Base-by-base conservation (phyloP, 768 basidiomycete species). In the Boletus rufocinnamomeus region DNA sequence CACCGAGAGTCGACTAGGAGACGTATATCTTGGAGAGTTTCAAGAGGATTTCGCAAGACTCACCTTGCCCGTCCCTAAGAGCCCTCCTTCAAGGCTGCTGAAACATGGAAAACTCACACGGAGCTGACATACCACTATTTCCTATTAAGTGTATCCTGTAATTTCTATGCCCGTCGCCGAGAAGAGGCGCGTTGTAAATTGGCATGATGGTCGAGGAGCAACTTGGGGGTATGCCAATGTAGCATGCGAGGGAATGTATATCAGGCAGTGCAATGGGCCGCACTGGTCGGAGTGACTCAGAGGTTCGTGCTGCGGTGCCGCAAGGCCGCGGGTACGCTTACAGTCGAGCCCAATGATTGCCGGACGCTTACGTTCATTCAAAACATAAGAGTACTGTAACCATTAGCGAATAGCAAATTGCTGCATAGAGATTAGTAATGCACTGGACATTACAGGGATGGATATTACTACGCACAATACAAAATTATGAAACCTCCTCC, bases 401-500 rank as follows among this genome's bases (percentile, higher is more conserved):
- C 43, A 53, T 54, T 54, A 23, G 2, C 14, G 38, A 38, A 32
- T 34, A 19, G 44, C 37, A 21, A 7, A 7, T 54, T 35, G 27
- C 43, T 35, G 4, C 25, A 25, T n/a, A 23, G 10, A 37, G 19
- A 32, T 38, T 40, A 32, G n/a, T n/a, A n/a, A 50, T 54, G 34
- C 40, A 46, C 34, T n/a, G 28, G 13, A 49, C 40, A 46, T 23
- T 48, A 25, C 21, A 43, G 14, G 45, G 8, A 35, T 44, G 25
- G 25, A 38, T 30, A 30, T 30, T 30, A 21, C 40, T 37, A 38
- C 23, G 35, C 32, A 51, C 32, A 50, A 35, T 43, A 35, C n/a
- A 2, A 50, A 21, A 6, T 75, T 66, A 86, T 63, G 85, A 85
- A 23, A 88, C 80, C 64, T 89, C 86, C 68, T 89, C 88, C 87